Percentiles rank a stretch among this genome's conserved stretches.
These are phyloP conservation scores for Colletotrichum spaethianum DNA, from an alignment of 2,329 filamentous ascomycete species.

Conservation along the genomic window DNA sequence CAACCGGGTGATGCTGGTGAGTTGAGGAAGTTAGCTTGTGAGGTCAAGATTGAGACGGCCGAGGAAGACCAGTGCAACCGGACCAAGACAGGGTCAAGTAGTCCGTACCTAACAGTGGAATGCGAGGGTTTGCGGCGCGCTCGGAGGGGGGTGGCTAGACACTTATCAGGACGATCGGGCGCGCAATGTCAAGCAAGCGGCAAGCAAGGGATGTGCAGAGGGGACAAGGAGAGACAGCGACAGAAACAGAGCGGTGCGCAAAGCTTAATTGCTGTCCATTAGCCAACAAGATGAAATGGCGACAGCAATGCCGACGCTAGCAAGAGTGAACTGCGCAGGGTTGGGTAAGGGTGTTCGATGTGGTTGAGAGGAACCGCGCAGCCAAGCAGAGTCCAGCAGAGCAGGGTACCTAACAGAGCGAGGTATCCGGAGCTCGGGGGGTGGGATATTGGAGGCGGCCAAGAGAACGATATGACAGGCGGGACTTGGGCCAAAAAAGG, in stretches of 20 bases:
- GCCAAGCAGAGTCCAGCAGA: neutral
- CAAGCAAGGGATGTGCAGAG: slow-evolving; percentile 8
- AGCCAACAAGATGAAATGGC: neutral
- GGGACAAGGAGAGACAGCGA: neutral
- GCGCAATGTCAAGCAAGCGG: slow-evolving; percentile 5
- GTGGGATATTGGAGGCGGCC: slow-evolving; percentile 8
- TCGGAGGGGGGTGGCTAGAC: neutral
- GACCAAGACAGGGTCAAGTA: neutral
- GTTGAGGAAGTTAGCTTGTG: slow-evolving; percentile 9
- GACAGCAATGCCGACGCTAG: slow-evolving; percentile 10
- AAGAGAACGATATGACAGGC: neutral
- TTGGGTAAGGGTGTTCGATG: neutral
- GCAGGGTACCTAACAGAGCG: neutral
- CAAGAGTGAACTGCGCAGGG: neutral
- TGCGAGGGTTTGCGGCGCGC: neutral
- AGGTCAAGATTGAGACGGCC: neutral
- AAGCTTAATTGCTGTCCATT: slow-evolving; percentile 21
- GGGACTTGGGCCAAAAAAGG: neutral
- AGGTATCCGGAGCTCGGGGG: slow-evolving; percentile 6
- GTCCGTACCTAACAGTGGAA: slow-evolving; percentile 2
- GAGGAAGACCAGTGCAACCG: neutral
- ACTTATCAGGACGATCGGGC: slow-evolving; percentile 7
- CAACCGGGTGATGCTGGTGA: neutral
- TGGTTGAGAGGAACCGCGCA: neutral
- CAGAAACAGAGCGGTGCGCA: slow-evolving; percentile 8